phyloP scores from a whole-genome alignment of 1,139 yeast species.

The Candida tunisiensis region DNA sequence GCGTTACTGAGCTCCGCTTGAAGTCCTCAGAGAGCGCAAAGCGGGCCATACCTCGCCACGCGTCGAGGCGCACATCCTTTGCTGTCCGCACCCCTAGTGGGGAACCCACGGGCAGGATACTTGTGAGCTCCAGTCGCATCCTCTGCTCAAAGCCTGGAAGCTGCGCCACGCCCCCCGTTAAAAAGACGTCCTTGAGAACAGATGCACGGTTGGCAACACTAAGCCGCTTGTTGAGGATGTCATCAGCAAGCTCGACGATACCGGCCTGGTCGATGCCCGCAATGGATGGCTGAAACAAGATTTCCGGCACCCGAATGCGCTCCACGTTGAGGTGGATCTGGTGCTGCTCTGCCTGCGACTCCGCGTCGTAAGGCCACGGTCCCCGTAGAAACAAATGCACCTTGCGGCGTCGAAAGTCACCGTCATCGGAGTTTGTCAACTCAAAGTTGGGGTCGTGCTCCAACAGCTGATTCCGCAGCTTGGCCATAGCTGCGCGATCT shows the following conservation, averaged over 20 bases:
- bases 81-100: constrained; percentile 50
- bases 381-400: constrained; percentile 82
- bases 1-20: constrained; percentile 36
- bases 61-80: constrained; percentile 50
- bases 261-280: constrained; percentile 97
- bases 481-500: constrained; percentile 25
- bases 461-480: constrained; percentile 57
- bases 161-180: constrained; percentile 75
- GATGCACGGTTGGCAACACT: too few relatives aligned
- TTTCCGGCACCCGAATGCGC: constrained; percentile 83
- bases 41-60: constrained; percentile 91
- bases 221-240: constrained; percentile 42
- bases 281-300: constrained; percentile 82
- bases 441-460: constrained; percentile 75
- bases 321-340: constrained; percentile 85
- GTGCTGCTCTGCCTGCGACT: constrained; percentile 54
- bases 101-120: constrained; percentile 54
- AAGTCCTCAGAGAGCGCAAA: constrained; percentile 43
- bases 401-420: constrained; percentile 43
- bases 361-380: constrained; percentile 56
- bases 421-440: constrained; percentile 62
- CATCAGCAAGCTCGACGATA: constrained; percentile 56
- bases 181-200: constrained; percentile 35
- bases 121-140: constrained; percentile 44
- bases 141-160: constrained; percentile 54